Evolutionary conservation across 2,329 filamentous ascomycete species (phyloP).

Genomic region (Tolypocladium capitatum): DNA sequence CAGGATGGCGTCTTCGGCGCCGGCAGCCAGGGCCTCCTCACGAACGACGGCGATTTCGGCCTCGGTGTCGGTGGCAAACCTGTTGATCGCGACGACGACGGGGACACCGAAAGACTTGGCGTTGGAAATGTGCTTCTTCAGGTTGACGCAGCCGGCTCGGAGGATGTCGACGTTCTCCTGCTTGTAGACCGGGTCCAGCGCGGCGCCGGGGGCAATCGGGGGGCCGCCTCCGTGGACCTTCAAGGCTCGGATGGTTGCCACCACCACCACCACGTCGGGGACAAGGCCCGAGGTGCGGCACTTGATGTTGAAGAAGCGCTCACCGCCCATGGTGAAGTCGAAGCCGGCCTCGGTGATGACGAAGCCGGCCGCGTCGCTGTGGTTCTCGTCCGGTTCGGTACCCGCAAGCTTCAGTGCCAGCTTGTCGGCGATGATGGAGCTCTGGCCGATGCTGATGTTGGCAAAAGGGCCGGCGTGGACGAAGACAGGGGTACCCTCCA

Average conservation of each 20-base stretch:
- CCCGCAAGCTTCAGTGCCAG: slow-evolving; percentile 91
- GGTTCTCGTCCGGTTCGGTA: slow-evolving; percentile 82
- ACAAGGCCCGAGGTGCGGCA: slow-evolving; percentile 86
- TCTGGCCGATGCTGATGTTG: slow-evolving; percentile 96
- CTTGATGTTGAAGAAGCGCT: slow-evolving; percentile 99
- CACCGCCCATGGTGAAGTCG: slow-evolving; percentile 98
- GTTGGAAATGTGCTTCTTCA: slow-evolving; percentile 90
- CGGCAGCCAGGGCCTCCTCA: slow-evolving; percentile 82
- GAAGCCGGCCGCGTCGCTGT: slow-evolving; percentile 72
- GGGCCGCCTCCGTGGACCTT: slow-evolving; percentile 96
- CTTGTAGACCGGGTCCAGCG: slow-evolving; percentile 78
- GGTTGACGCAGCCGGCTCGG: slow-evolving; percentile 79
- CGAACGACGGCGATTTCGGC: slow-evolving; percentile 81
- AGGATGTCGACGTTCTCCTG: slow-evolving; percentile 90
- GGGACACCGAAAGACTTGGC: slow-evolving; percentile 82
- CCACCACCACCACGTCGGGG: slow-evolving; percentile 87
- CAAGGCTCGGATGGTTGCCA: slow-evolving; percentile 86
- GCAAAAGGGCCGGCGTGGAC: slow-evolving; percentile 96
- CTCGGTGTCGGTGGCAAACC: slow-evolving; percentile 85
- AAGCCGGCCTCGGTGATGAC: slow-evolving; percentile 96
- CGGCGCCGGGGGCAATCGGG: slow-evolving; percentile 75
- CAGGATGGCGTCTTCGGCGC: slow-evolving; percentile 84
- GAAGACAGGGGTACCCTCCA: slow-evolving; percentile 94
- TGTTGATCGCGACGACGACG: slow-evolving; percentile 95
- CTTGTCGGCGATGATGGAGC: slow-evolving; percentile 88